A percentile compares a stretch with the other conserved stretches of the same genome.
Conservation (phyloP, 2,329 filamentous ascomycete genomes). For the Zymoseptoria crescenta region DNA sequence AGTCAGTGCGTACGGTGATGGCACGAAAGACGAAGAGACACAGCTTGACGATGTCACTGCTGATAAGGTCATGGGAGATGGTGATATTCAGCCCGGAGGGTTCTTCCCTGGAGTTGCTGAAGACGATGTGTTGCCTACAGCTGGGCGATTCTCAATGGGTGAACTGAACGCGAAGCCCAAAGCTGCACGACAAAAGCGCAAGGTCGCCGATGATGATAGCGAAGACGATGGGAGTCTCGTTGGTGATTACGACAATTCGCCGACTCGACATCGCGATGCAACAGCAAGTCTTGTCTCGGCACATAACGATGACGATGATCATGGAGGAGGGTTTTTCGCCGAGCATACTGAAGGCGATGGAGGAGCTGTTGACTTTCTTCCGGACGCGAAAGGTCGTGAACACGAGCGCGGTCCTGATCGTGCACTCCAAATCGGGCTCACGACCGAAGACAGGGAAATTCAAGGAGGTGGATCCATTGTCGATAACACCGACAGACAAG, state of each 20-base stretch:
- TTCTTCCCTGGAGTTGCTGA: constrained; percentile 9
- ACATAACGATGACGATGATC: constrained; percentile 5
- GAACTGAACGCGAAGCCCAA: constrained; percentile 10
- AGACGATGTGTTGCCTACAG: constrained; percentile 15
- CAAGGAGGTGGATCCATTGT: constrained; percentile 5
- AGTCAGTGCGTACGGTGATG: constrained; percentile 50
- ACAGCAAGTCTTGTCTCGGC: constrained; percentile 3
- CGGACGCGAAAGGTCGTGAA: constrained; percentile 8
- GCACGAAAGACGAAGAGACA: constrained; percentile 5
- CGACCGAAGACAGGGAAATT: constrained; percentile 4
- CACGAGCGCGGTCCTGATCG: constrained; percentile 5
- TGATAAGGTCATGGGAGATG: constrained; percentile 1
- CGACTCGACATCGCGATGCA: neutral
- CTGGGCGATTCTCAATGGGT: constrained; percentile 15
- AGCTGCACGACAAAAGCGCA: constrained; percentile 5
- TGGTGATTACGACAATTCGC: constrained; percentile 29
- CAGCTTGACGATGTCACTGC: neutral
- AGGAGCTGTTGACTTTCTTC: constrained; percentile 10
- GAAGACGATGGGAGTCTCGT: constrained; percentile 12
- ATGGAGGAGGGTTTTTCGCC: constrained; percentile 10
- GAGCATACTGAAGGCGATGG: constrained; percentile 9
- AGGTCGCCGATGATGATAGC: constrained; percentile 8
- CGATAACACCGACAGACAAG: constrained; percentile 9
- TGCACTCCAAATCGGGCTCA: neutral
- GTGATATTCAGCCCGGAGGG: constrained; percentile 7